Evolutionary conservation across 2,329 filamentous ascomycete species (phyloP).

Genomic region (Plectosphaerella cucumerina): DNA sequence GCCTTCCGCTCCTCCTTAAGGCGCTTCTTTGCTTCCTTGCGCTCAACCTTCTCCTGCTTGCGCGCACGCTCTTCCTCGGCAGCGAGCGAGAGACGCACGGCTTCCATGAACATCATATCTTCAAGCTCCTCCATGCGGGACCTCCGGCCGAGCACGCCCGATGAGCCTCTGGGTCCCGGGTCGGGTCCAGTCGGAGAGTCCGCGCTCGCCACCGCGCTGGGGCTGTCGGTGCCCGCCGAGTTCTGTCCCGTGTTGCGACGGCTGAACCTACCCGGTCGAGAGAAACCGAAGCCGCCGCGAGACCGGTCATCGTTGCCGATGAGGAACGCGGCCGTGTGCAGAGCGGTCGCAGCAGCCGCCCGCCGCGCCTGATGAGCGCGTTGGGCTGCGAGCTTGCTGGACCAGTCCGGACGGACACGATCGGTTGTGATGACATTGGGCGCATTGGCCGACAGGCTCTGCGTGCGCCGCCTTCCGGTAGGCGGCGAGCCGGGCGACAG

Average conservation of each 20-base stretch:
- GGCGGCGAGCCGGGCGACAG: constrained; percentile 35
- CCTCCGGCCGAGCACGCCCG: constrained; percentile 26
- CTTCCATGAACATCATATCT: constrained; percentile 98
- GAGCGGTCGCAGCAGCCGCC: constrained; percentile 86
- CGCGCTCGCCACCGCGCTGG: constrained; percentile 18
- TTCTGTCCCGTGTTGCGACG: constrained; percentile 46
- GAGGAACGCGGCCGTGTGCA: constrained; percentile 92
- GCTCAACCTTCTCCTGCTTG: constrained; percentile 75
- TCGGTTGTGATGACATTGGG: constrained; percentile 90
- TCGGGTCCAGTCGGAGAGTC: constrained; percentile 25
- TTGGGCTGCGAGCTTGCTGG: constrained; percentile 80
- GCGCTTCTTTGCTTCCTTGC: constrained; percentile 79
- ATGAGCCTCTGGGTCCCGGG: constrained; percentile 24
- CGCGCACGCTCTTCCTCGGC: constrained; percentile 89
- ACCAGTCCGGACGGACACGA: constrained; percentile 89
- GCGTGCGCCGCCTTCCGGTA: constrained; percentile 38
- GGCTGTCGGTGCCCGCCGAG: constrained; percentile 21
- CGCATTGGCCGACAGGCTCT: constrained; percentile 73
- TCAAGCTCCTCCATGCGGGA: constrained; percentile 80
- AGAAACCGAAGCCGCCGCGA: constrained; percentile 38
- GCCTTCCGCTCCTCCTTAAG: constrained; percentile 82
- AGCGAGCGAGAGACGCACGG: constrained; percentile 84
- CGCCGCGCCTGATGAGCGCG: constrained; percentile 80
- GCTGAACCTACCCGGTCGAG: constrained; percentile 47
- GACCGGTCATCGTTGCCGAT: constrained; percentile 63